These are phyloP conservation scores for Trichoderma gamsii DNA, from an alignment of 495 filamentous ascomycete species.

Conservation along the genomic window DNA sequence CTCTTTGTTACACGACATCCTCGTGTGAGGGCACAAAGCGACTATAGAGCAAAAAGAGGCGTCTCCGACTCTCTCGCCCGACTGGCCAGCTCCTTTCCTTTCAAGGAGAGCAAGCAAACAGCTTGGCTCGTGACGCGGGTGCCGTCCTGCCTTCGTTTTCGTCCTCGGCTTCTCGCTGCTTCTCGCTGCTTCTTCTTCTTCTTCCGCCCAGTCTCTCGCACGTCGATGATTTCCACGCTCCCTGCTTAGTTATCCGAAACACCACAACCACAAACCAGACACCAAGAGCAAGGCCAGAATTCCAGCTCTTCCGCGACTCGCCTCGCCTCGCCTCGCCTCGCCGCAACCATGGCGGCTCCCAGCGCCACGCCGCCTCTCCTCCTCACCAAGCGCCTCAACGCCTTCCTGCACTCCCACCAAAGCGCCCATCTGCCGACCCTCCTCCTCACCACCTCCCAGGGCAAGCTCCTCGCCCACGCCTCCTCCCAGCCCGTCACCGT, in stretches of 20 bases:
- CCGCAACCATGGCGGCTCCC: conserved; percentile 12
- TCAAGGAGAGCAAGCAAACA: background rate
- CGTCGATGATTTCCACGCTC: background rate
- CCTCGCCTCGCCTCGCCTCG: background rate
- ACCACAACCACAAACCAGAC: background rate
- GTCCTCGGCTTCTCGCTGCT: background rate
- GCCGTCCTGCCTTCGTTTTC: background rate
- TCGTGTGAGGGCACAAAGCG: background rate
- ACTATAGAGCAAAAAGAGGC: background rate
- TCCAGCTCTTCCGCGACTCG: background rate
- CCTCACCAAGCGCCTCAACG: conserved; percentile 41
- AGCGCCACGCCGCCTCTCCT: conserved; percentile 39
- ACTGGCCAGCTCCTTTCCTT: background rate
- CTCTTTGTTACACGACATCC: background rate
- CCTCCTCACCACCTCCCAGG: conserved; percentile 40
- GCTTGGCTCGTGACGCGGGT: conserved; percentile 3
- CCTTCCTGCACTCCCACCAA: conserved; percentile 45
- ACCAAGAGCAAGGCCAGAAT: background rate
- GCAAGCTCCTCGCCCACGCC: conserved; percentile 45
- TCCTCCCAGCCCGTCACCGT: conserved; percentile 34
- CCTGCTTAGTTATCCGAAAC: background rate
- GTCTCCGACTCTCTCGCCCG: background rate
- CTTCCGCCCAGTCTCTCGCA: background rate
- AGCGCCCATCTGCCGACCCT: conserved; percentile 35
- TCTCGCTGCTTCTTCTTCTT: background rate